These are phyloP conservation scores for Coprinellus micaceus DNA, from an alignment of 768 basidiomycete species.

Conservation along the genomic window DNA sequence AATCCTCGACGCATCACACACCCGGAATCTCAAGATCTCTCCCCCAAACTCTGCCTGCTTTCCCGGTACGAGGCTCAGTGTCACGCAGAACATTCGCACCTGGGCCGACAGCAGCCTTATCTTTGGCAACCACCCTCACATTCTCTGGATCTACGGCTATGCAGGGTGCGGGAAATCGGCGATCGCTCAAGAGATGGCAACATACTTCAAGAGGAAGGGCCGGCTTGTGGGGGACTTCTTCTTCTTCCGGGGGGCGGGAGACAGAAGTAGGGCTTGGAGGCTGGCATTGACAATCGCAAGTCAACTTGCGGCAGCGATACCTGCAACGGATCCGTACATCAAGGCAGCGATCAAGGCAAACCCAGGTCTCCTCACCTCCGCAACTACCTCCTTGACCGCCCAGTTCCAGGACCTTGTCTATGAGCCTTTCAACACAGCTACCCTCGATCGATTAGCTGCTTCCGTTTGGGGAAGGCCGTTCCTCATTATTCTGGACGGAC, in stretches of 20 bases:
- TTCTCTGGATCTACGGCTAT: conserved; percentile 17
- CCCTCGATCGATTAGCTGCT: too few relatives aligned
- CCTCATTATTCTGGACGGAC: conserved; percentile 17
- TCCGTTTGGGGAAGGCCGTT: neutral
- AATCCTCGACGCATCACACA: neutral
- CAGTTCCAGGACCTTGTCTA: conserved; percentile 13
- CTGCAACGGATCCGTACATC: neutral
- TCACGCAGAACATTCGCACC: neutral
- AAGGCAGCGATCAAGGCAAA: neutral
- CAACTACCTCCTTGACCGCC: neutral
- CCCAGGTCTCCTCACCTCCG: conserved; percentile 2
- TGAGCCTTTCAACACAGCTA: neutral
- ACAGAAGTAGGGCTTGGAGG: neutral
- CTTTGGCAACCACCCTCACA: neutral
- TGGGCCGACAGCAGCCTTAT: neutral
- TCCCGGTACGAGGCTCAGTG: neutral
- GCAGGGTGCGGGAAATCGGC: conserved; percentile 20
- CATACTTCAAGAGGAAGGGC: neutral
- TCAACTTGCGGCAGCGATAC: conserved; percentile 9
- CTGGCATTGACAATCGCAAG: conserved; percentile 14
- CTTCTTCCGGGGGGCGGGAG: conserved; percentile 7
- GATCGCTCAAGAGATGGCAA: conserved; percentile 14
- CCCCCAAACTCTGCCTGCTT: neutral
- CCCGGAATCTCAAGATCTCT: neutral
- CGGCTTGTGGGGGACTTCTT: conserved; percentile 13